Evolutionary conservation across 2,329 filamentous ascomycete genomes (phyloP).

Genomic region (Pseudopyricularia cyperi): DNA sequence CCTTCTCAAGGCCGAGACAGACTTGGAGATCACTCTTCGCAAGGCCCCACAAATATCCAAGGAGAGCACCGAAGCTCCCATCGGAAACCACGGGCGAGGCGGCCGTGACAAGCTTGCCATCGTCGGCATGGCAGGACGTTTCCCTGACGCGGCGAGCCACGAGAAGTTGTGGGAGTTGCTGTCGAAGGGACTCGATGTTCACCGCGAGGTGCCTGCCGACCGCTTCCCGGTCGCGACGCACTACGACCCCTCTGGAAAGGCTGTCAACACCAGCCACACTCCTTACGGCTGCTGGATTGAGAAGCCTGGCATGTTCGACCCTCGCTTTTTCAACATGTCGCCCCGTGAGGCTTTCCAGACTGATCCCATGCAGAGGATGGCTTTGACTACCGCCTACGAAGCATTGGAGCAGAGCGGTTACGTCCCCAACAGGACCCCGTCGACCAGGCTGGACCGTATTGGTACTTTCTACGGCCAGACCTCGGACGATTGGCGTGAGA

Average conservation of each 20-base stretch:
- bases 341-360: conserved; percentile 68
- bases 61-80: conserved; percentile 18
- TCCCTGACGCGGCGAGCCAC: conserved; percentile 58
- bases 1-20: conserved; percentile 26
- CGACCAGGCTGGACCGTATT: conserved; percentile 48
- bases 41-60: conserved; percentile 20
- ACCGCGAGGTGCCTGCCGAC: conserved; percentile 52
- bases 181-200: conserved; percentile 62
- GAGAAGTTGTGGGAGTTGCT: conserved; percentile 66
- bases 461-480: conserved; percentile 66
- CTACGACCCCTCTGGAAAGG: conserved; percentile 58
- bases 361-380: conserved; percentile 69
- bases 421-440: conserved; percentile 59
- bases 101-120: conserved; percentile 64
- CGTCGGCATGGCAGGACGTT: conserved; percentile 69
- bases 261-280: conserved; percentile 64
- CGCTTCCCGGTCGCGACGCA: conserved; percentile 64
- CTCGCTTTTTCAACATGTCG: conserved; percentile 81
- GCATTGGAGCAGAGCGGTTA: conserved; percentile 73
- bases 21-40: conserved; percentile 28
- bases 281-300: conserved; percentile 65
- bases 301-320: conserved; percentile 65
- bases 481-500: conserved; percentile 65
- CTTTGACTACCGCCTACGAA: conserved; percentile 66
- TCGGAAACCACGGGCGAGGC: conserved; percentile 32